phyloP scores from a whole-genome alignment of 2,329 filamentous ascomycete genomes.

The Cladosporium colombiae region DNA sequence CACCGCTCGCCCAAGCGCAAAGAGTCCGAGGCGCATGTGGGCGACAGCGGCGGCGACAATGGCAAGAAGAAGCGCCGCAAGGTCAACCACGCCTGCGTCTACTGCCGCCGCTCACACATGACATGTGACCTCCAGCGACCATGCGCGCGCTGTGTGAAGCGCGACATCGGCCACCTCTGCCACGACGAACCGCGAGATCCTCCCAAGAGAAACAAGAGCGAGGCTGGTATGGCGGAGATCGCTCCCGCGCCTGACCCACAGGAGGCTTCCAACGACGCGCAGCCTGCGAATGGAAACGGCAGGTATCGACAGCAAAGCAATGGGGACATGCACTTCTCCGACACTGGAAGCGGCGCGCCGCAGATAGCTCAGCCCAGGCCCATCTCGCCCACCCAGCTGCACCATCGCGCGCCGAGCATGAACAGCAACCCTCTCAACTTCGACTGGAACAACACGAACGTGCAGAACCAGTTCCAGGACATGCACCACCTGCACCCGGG shows the following conservation, averaged over 20 bases:
- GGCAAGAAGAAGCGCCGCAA: constrained; percentile 53
- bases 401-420: constrained; percentile 50
- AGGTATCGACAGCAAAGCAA: constrained; percentile 21
- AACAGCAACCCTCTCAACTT: constrained; percentile 56
- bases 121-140: constrained; percentile 72
- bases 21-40: constrained; percentile 15
- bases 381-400: constrained; percentile 66
- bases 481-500: constrained; percentile 92
- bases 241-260: constrained; percentile 30
- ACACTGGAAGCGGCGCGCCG: constrained; percentile 40
- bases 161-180: constrained; percentile 97
- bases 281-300: constrained; percentile 21
- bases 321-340: constrained; percentile 21
- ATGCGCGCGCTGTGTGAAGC: constrained; percentile 96
- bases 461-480: constrained; percentile 84
- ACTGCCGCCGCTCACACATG: constrained; percentile 57
- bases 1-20: constrained; percentile 29
- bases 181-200: constrained; percentile 94
- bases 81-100: constrained; percentile 58
- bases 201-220: constrained; percentile 74
- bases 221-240: constrained; percentile 40
- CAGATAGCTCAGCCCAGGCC: constrained; percentile 71
- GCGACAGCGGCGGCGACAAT: constrained; percentile 23
- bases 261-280: constrained; percentile 2
- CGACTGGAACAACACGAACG: constrained; percentile 73